phyloP scores from a whole-genome alignment of 768 basidiomycete genomes.

The Austroboletus festivus region DNA sequence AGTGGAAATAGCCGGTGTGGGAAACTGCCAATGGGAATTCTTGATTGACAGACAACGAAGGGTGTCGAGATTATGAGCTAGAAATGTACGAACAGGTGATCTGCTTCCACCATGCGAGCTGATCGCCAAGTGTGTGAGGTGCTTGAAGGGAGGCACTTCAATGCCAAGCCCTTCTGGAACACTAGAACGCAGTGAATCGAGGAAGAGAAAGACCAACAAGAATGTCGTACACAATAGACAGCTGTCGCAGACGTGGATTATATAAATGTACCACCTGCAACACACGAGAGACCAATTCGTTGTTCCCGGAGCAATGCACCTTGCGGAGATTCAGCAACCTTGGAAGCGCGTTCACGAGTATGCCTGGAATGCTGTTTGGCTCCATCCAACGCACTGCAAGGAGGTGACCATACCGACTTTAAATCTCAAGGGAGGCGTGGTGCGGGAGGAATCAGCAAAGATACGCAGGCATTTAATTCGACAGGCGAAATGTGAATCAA shows the following conservation, averaged over 20 bases:
- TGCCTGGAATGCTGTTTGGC: constrained; percentile 38
- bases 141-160: constrained; percentile 47
- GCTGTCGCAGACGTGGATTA: constrained; percentile 50
- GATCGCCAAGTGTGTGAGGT: constrained; percentile 59
- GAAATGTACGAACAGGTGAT: constrained; percentile 41
- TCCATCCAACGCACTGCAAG: not conserved
- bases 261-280: constrained; percentile 50
- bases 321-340: constrained; percentile 57
- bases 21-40: constrained; percentile 57
- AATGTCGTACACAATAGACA: constrained; percentile 51
- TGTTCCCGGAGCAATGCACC: constrained; percentile 55
- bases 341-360: constrained; percentile 67
- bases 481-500: constrained; percentile 55
- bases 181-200: constrained; percentile 14
- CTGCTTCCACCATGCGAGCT: constrained; percentile 43
- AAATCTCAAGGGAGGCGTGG: constrained; percentile 51
- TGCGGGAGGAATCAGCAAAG: constrained; percentile 44
- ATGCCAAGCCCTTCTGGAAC: constrained; percentile 44
- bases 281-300: constrained; percentile 50
- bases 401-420: constrained; percentile 48
- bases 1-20: constrained; percentile 48
- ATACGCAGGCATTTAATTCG: constrained; percentile 57
- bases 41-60: constrained; percentile 55
- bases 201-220: not conserved
- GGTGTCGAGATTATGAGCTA: constrained; percentile 49